phyloP scores from a whole-genome alignment of 1,139 yeast genomes.

The Meyerozyma athensensis region DNA sequence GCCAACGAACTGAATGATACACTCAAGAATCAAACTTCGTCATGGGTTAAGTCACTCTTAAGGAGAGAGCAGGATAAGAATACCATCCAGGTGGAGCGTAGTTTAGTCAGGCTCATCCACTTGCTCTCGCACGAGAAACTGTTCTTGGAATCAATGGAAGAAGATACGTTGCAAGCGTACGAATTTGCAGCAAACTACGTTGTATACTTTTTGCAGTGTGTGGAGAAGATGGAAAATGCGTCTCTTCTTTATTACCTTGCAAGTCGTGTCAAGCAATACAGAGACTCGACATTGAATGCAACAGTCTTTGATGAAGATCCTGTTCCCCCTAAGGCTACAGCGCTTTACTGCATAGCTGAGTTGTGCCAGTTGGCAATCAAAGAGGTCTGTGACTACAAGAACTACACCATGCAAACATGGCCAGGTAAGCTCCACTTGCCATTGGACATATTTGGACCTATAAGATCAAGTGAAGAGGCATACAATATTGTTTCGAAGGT shows the following conservation, averaged over 20 bases:
- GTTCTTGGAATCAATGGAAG: constrained; percentile 41
- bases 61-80: constrained; percentile 37
- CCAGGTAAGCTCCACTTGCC: constrained; percentile 74
- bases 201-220: constrained; percentile 52
- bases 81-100: constrained; percentile 53
- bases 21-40: constrained; percentile 47
- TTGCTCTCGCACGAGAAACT: constrained; percentile 74
- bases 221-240: constrained; percentile 64
- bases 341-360: constrained; percentile 68
- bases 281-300: constrained; percentile 49
- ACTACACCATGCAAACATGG: constrained; percentile 75
- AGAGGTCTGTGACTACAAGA: constrained; percentile 50
- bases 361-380: constrained; percentile 63
- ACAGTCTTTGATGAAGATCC: constrained; percentile 27
- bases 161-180: constrained; percentile 33
- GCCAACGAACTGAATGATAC: constrained; percentile 67
- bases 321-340: constrained; percentile 23
- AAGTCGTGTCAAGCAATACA: constrained; percentile 74
- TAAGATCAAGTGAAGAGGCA: constrained; percentile 42
- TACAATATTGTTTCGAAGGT: constrained; percentile 41
- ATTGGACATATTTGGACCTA: constrained; percentile 58
- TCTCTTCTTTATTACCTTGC: constrained; percentile 73
- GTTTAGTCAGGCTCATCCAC: constrained; percentile 65
- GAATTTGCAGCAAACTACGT: constrained; percentile 56
- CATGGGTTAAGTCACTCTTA: constrained; percentile 71